phyloP scores from a whole-genome alignment of 164 flowering plant species.

The Annona squamosa region DNA sequence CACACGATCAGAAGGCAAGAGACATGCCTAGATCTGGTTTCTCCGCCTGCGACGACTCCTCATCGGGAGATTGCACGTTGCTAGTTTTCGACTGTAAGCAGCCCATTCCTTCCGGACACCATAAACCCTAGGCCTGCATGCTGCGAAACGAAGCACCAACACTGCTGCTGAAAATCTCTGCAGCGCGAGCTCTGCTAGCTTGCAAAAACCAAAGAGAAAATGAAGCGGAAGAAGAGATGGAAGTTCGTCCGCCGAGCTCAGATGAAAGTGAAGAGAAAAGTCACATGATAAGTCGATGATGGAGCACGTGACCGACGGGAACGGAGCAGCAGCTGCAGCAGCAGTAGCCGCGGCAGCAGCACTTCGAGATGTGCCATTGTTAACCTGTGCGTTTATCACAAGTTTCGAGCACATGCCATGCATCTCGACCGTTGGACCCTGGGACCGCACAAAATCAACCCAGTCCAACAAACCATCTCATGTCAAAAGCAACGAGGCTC shows the following conservation, averaged over 20 bases:
- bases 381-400: background rate
- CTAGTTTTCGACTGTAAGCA: slow-evolving; percentile 73
- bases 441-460: too few relatives aligned
- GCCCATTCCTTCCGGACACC: slow-evolving; percentile 38
- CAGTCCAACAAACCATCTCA: too few relatives aligned
- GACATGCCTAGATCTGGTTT: slow-evolving; percentile 44
- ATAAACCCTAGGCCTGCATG: slow-evolving; percentile 6
- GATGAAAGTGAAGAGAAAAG: slow-evolving; percentile 5
- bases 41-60: slow-evolving; percentile 32
- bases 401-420: too few relatives aligned
- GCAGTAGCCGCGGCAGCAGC: background rate
- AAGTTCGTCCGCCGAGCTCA: background rate
- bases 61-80: slow-evolving; percentile 59
- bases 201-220: slow-evolving; percentile 1
- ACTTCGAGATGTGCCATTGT: background rate
- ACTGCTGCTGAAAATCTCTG: background rate
- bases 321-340: background rate
- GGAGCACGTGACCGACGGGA: slow-evolving; percentile 26
- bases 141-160: background rate
- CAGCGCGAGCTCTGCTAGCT: background rate
- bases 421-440: too few relatives aligned
- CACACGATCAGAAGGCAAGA: slow-evolving; percentile 2
- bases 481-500: too few relatives aligned
- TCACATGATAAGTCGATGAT: slow-evolving; percentile 32
- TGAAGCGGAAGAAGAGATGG: background rate